phyloP scores from a whole-genome alignment of 306 rosid genomes.

The Pyrus communis region DNA sequence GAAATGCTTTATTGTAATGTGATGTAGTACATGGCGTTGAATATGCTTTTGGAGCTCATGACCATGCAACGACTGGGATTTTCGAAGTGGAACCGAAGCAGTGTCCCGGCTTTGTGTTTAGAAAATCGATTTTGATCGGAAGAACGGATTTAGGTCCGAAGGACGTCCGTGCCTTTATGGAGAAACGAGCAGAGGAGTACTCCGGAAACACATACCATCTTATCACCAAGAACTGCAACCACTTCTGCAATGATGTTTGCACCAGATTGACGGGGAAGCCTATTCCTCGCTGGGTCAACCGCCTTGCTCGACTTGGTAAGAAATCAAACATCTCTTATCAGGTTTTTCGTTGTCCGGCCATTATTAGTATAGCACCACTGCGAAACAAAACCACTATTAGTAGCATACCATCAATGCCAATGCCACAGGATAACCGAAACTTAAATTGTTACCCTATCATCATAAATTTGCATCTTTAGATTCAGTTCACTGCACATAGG shows the following conservation, averaged over 20 bases:
- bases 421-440: background rate
- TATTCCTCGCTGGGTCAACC: constrained; percentile 92
- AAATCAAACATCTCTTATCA: background rate
- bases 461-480: background rate
- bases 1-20: background rate
- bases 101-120: constrained; percentile 92
- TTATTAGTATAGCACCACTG: background rate
- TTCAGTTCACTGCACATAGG: background rate
- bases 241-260: constrained; percentile 76
- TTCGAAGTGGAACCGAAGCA: constrained; percentile 82
- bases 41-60: constrained; percentile 97
- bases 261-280: constrained; percentile 53
- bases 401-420: background rate
- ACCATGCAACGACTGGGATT: constrained; percentile 67
- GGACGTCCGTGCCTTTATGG: constrained; percentile 70
- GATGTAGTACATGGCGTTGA: constrained; percentile 71
- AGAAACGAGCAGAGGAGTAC: constrained; percentile 64
- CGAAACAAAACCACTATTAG: background rate
- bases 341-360: background rate
- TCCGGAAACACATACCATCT: constrained; percentile 82
- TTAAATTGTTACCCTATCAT: background rate
- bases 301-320: constrained; percentile 93
- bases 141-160: constrained; percentile 60
- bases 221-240: constrained; percentile 88
- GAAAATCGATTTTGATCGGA: constrained; percentile 75